Evolutionary conservation across 192 early-diverging fungal genomes (phyloP).

Genomic region (Hyaloraphidium curvatum): DNA sequence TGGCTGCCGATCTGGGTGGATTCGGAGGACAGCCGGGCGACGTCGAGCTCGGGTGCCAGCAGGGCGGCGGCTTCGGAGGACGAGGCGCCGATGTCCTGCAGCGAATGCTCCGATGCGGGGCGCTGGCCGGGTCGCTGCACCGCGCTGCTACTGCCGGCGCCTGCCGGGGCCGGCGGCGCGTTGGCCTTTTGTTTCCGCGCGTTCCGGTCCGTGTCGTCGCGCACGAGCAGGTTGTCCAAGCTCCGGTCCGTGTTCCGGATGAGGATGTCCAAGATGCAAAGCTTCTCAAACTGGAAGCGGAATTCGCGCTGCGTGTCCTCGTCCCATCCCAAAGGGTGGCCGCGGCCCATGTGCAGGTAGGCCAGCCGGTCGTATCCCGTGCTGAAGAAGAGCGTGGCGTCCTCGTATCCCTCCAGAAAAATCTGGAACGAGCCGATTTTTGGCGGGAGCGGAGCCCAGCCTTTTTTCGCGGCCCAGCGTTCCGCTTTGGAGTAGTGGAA

Average conservation of each 20-base stretch:
- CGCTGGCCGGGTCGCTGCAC: too few species aligned
- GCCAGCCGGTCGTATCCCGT: conserved; percentile 28
- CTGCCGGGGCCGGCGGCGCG: too few species aligned
- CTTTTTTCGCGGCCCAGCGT: conserved; percentile 18
- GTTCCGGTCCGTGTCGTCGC: too few species aligned
- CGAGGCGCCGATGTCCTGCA: too few species aligned
- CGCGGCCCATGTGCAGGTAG: not conserved
- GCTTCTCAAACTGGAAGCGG: conserved; percentile 50
- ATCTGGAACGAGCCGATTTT: conserved; percentile 75
- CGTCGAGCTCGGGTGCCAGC: too few species aligned
- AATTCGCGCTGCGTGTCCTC: conserved; percentile 23
- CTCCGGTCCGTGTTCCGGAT: conserved; percentile 75
- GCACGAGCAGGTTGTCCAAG: conserved; percentile 46
- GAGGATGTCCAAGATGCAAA: conserved; percentile 72
- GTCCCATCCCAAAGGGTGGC: conserved; percentile 22
- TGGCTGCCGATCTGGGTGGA: too few species aligned
- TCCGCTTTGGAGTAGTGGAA: conserved; percentile 58
- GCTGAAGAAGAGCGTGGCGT: conserved; percentile 64
- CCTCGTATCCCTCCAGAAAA: conserved; percentile 60
- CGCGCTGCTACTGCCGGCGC: too few species aligned
- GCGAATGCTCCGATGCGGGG: too few species aligned
- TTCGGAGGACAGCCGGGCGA: too few species aligned
- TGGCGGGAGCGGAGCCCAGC: conserved; percentile 29
- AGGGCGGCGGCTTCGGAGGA: too few species aligned
- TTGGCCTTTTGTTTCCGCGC: too few species aligned